Percentiles rank a stretch among this genome's conserved stretches.
These are phyloP conservation scores for Neospermospora avenae DNA, from an alignment of 2,329 filamentous ascomycete genomes.

Conservation along the genomic window DNA sequence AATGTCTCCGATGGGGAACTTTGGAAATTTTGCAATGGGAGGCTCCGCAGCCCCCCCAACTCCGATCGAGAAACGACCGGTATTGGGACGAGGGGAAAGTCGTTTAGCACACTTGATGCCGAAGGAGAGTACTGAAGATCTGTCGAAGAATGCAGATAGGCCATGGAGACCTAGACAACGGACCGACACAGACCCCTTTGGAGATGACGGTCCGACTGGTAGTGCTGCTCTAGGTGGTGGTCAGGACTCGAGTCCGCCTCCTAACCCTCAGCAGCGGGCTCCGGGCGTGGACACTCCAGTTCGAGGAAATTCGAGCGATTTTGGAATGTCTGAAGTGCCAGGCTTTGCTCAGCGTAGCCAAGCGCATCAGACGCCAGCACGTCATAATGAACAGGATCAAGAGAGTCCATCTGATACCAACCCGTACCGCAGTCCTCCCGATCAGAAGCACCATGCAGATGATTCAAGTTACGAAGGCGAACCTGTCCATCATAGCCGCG, in stretches of 20 bases:
- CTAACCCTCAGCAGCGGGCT: slow-evolving; percentile 41
- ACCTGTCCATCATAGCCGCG: slow-evolving; percentile 43
- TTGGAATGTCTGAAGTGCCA: slow-evolving; percentile 60
- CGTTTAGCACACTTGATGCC: slow-evolving; percentile 81
- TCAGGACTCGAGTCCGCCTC: slow-evolving; percentile 61
- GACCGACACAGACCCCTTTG: slow-evolving; percentile 73
- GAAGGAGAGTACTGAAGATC: slow-evolving; percentile 70
- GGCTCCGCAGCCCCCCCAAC: slow-evolving; percentile 49
- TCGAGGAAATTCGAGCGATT: slow-evolving; percentile 47
- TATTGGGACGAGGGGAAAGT: slow-evolving; percentile 71
- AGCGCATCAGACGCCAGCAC: slow-evolving; percentile 37
- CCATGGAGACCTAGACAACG: slow-evolving; percentile 59
- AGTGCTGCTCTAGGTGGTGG: slow-evolving; percentile 73
- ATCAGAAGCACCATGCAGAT: slow-evolving; percentile 57
- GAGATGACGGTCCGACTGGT: slow-evolving; percentile 62
- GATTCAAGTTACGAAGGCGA: slow-evolving; percentile 39
- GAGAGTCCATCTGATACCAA: slow-evolving; percentile 94
- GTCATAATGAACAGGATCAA: slow-evolving; percentile 59
- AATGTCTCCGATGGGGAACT: slow-evolving; percentile 74
- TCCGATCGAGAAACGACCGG: slow-evolving; percentile 66
- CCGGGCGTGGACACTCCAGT: slow-evolving; percentile 44
- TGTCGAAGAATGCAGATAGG: slow-evolving; percentile 51
- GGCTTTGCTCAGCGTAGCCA: slow-evolving; percentile 48
- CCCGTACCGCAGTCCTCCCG: slow-evolving; percentile 87
- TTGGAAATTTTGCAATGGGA: slow-evolving; percentile 81